Conservation (phyloP, 352 stramenopile species). For the Globisporangium parvum region DNA sequence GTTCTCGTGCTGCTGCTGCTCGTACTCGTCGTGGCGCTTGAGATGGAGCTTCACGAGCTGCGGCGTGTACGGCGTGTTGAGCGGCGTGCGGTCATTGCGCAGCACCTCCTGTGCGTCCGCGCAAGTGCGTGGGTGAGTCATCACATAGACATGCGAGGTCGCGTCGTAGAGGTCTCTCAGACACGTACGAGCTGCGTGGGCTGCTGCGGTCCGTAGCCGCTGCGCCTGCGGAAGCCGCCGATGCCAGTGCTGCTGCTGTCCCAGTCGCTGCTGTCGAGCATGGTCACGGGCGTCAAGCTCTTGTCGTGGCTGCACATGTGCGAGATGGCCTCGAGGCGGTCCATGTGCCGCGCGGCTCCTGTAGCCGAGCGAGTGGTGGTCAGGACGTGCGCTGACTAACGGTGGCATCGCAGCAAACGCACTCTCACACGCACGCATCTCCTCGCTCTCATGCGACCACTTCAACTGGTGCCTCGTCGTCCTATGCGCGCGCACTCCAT, state of each 20-base stretch:
- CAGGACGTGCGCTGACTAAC: neutral
- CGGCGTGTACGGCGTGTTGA: constrained; percentile 83
- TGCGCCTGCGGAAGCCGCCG: constrained; percentile 40
- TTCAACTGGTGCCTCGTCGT: neutral
- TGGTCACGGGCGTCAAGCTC: constrained; percentile 13
- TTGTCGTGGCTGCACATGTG: constrained; percentile 6
- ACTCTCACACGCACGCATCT: too few relatives aligned
- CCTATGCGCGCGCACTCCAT: too few relatives aligned
- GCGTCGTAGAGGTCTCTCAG: neutral
- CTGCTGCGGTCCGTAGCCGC: constrained; percentile 35
- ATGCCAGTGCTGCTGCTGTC: constrained; percentile 10
- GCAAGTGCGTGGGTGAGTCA: neutral
- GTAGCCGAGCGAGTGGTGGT: neutral
- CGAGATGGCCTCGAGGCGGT: constrained; percentile 7
- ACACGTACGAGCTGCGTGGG: constrained; percentile 24
- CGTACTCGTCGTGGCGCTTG: constrained; percentile 51
- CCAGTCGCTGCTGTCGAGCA: constrained; percentile 34
- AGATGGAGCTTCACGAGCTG: constrained; percentile 81
- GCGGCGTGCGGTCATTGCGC: constrained; percentile 66
- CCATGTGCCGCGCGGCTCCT: constrained; percentile 1
- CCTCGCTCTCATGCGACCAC: too few relatives aligned
- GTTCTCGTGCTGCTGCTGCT: constrained; percentile 24
- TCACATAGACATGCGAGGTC: constrained; percentile 2
- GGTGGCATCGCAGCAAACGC: neutral
- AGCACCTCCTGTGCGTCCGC: constrained; percentile 30